Conservation (phyloP, 2,329 filamentous ascomycete species). For the Fusarium sp. region DNA sequence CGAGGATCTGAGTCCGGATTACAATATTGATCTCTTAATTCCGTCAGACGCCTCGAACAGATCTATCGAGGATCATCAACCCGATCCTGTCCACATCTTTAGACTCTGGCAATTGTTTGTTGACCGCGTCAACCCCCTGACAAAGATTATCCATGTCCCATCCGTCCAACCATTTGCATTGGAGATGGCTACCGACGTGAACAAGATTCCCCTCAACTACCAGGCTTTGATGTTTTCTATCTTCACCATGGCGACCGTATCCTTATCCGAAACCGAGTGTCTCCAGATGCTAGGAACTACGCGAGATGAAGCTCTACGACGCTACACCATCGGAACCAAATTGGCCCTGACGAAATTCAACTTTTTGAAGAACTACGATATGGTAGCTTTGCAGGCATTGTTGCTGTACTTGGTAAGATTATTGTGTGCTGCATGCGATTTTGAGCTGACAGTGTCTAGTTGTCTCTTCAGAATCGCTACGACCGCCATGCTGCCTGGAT, state of each 20-base stretch:
- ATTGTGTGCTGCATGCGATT: background rate
- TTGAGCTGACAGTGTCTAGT: constrained; percentile 50
- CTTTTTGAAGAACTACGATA: constrained; percentile 69
- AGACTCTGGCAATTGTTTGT: constrained; percentile 80
- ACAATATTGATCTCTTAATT: constrained; percentile 64
- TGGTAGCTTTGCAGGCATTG: constrained; percentile 69
- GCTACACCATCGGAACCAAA: constrained; percentile 64
- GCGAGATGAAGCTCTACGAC: constrained; percentile 62
- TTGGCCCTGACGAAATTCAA: constrained; percentile 62
- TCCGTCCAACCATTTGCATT: constrained; percentile 74
- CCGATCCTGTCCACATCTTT: constrained; percentile 73
- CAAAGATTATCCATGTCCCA: constrained; percentile 78
- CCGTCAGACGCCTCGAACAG: constrained; percentile 54
- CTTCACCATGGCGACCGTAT: constrained; percentile 70
- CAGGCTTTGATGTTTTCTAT: constrained; percentile 74
- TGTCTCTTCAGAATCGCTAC: constrained; percentile 68
- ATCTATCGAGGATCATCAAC: constrained; percentile 67
- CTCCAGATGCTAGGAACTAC: constrained; percentile 62
- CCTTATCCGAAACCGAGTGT: constrained; percentile 68
- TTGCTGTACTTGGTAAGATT: constrained; percentile 65
- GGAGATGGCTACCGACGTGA: constrained; percentile 68
- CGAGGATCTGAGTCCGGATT: constrained; percentile 63
- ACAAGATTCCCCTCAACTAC: constrained; percentile 65
- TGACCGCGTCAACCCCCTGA: constrained; percentile 78
- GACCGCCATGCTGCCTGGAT: constrained; percentile 71